phyloP scores from a whole-genome alignment of 192 early-diverging fungal species.

The Piromyces finnis region DNA sequence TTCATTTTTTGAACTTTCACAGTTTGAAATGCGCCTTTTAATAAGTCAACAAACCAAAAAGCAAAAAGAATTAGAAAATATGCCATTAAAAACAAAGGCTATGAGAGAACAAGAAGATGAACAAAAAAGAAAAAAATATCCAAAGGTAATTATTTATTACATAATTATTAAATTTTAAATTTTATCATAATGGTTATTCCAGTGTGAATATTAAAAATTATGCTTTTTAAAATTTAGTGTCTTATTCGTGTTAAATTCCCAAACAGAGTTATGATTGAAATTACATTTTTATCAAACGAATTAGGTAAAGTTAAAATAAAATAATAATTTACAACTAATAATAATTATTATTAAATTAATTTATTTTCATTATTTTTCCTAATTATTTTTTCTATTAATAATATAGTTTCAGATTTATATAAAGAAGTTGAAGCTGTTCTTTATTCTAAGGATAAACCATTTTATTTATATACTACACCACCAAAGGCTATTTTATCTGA shows the following conservation, averaged over 20 bases:
- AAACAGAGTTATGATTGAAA: not conserved
- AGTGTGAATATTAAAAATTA: too few species aligned
- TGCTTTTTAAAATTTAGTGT: not conserved
- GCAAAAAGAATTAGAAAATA: slow-evolving; percentile 36
- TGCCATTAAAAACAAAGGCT: slow-evolving; percentile 58
- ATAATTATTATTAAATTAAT: too few species aligned
- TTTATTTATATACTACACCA: not conserved
- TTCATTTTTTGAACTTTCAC: slow-evolving; percentile 61
- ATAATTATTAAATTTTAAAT: too few species aligned
- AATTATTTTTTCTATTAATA: not conserved
- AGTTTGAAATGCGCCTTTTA: slow-evolving; percentile 49
- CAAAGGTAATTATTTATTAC: slow-evolving; percentile 33
- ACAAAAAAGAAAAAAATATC: slow-evolving; percentile 40
- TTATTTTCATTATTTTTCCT: too few species aligned
- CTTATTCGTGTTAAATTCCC: not conserved
- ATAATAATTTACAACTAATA: too few species aligned
- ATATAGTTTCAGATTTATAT: not conserved
- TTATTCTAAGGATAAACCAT: not conserved
- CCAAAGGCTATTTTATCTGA: not conserved
- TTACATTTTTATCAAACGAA: not conserved
- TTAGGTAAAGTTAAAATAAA: not conserved
- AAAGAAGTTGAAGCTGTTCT: not conserved
- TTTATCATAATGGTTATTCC: too few species aligned
- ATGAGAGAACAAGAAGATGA: slow-evolving; percentile 56
- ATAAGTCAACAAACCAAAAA: slow-evolving; percentile 31